phyloP scores from a whole-genome alignment of 805 yeast genomes.

The Starmerella vaccinii region DNA sequence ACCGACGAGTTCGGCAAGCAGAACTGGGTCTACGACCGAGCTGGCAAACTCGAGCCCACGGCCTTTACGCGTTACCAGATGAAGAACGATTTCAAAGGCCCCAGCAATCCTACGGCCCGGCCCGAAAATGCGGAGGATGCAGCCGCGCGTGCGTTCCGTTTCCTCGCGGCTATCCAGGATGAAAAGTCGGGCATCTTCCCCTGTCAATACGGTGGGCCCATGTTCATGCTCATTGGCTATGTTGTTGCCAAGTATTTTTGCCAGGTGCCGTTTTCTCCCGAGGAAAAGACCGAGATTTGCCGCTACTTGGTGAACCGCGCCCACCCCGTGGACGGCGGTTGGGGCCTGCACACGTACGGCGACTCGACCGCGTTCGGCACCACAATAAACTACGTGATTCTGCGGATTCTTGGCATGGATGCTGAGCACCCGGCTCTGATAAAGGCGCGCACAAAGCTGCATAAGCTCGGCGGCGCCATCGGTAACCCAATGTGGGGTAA shows the following conservation, averaged over 20 bases:
- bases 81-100: constrained; percentile 17
- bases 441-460: constrained; percentile 64
- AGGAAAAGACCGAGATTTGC: constrained; percentile 56
- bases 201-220: constrained; percentile 91
- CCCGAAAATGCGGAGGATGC: constrained; percentile 34
- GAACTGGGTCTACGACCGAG: constrained; percentile 57
- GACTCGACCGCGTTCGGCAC: constrained; percentile 96
- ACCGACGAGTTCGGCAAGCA: constrained; percentile 67
- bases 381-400: constrained; percentile 67
- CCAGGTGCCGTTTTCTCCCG: constrained; percentile 56
- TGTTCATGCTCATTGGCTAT: constrained; percentile 91
- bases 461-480: constrained; percentile 75
- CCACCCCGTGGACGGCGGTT: constrained; percentile 98
- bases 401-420: constrained; percentile 69
- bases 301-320: constrained; percentile 84
- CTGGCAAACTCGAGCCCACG: constrained; percentile 32
- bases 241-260: constrained; percentile 65
- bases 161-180: constrained; percentile 62
- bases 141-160: constrained; percentile 63
- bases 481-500: constrained; percentile 97
- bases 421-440: constrained; percentile 65
- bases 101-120: constrained; percentile 21
- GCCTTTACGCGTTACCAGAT: constrained; percentile 28
- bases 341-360: constrained; percentile 93
- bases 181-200: constrained; percentile 75